Evolutionary conservation across 148 eudicot genomes (phyloP).

Genomic region (Rhododendron simsii): DNA sequence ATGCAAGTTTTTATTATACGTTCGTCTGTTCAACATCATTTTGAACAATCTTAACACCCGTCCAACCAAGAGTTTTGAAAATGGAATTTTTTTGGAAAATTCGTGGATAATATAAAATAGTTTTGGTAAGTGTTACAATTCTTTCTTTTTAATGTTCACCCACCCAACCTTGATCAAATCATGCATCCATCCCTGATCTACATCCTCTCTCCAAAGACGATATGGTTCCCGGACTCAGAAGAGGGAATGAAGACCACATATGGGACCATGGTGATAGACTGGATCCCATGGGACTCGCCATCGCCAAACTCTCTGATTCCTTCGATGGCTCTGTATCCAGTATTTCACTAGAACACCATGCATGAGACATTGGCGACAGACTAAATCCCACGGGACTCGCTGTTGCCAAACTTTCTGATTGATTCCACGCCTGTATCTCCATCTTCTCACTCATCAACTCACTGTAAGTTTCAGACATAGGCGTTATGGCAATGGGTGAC

Average conservation of each 20-base stretch:
- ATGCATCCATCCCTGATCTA: too few relatives aligned
- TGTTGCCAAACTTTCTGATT: constrained; percentile 7
- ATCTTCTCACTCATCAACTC: not conserved
- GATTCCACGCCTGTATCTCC: not conserved
- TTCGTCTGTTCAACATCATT: too few relatives aligned
- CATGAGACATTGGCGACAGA: constrained; percentile 42
- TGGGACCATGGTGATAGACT: not conserved
- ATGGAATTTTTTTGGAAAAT: too few relatives aligned
- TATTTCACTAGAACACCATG: constrained; percentile 38
- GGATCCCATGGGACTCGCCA: not conserved
- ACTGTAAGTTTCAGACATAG: not conserved
- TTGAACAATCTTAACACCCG: too few relatives aligned
- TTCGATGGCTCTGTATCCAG: not conserved
- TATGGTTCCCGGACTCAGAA: constrained; percentile 40
- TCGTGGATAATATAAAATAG: too few relatives aligned
- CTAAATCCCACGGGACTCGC: constrained; percentile 30
- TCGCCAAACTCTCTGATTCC: not conserved
- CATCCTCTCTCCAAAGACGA: not conserved
- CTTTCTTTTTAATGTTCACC: too few relatives aligned
- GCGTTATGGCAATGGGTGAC: not conserved
- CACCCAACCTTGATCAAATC: too few relatives aligned
- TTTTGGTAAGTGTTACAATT: too few relatives aligned
- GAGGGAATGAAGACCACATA: constrained; percentile 22
- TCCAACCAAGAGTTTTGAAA: too few relatives aligned
- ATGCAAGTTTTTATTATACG: not conserved